These are phyloP conservation scores for Agrocybe pediades DNA, from an alignment of 768 basidiomycete species.

Conservation along the genomic window DNA sequence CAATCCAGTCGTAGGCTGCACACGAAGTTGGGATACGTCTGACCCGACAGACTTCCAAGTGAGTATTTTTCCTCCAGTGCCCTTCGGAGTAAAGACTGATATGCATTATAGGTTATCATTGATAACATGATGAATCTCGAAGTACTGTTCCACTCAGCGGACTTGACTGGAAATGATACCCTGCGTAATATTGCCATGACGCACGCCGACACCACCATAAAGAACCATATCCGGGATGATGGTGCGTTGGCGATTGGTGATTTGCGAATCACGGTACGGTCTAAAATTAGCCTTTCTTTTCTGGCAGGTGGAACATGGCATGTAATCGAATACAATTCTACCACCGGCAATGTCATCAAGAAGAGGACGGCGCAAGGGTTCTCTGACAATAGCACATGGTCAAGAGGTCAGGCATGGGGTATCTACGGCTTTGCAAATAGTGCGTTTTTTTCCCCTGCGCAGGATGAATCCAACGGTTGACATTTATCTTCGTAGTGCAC, in stretches of 20 bases:
- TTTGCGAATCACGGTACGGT: neutral
- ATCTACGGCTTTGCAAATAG: conserved; percentile 72
- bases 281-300: conserved; percentile 4
- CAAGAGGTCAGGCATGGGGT: conserved; percentile 73
- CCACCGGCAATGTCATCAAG: conserved; percentile 59
- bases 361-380: conserved; percentile 65
- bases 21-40: conserved; percentile 65
- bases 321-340: conserved; percentile 67
- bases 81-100: neutral
- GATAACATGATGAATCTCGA: conserved; percentile 85
- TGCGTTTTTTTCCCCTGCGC: conserved; percentile 30
- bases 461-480: neutral
- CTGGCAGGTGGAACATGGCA: conserved; percentile 57
- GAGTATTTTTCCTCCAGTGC: conserved; percentile 7
- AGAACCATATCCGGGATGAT: conserved; percentile 65
- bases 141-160: conserved; percentile 57
- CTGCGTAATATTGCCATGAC: conserved; percentile 59
- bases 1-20: conserved; percentile 62
- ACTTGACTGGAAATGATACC: conserved; percentile 61
- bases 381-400: conserved; percentile 69
- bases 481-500: conserved; percentile 48
- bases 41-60: conserved; percentile 65
- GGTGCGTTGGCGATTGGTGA: conserved; percentile 36
- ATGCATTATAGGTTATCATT: conserved; percentile 55
- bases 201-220: conserved; percentile 69